Evolutionary conservation across 176 grass and related monocot genomes (phyloP).

Genomic region (Triticum dicoccoides): DNA sequence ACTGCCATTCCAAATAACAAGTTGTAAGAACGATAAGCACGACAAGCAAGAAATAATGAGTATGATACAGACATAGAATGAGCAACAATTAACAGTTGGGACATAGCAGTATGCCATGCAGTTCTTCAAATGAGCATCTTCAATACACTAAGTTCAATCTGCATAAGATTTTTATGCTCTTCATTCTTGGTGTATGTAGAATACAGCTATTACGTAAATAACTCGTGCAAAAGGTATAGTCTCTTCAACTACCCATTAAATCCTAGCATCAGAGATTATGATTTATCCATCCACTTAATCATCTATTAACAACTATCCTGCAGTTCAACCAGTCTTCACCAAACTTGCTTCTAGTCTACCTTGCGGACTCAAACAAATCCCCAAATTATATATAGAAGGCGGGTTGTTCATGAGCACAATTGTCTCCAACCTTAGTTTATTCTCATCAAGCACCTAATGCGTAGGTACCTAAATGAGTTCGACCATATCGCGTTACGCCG

Average conservation of each 20-base stretch:
- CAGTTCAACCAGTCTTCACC: neutral
- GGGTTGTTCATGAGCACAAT: neutral
- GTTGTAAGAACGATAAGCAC: constrained; percentile 4
- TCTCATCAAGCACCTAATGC: neutral
- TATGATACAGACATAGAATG: neutral
- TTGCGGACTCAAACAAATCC: neutral
- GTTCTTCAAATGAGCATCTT: neutral
- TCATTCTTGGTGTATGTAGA: neutral
- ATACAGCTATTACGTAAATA: neutral
- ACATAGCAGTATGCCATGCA: neutral
- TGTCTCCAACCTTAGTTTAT: neutral
- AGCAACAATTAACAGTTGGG: neutral
- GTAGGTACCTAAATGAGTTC: neutral
- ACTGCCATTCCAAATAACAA: constrained; percentile 57
- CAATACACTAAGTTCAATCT: neutral
- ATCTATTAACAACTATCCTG: neutral
- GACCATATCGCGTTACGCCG: neutral
- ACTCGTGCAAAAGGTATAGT: neutral
- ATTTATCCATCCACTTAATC: neutral
- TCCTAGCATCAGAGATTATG: neutral
- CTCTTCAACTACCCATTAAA: neutral
- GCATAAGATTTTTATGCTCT: neutral
- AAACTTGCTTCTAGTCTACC: neutral
- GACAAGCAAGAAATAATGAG: neutral
- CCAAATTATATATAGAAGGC: neutral